These are phyloP conservation scores for Fraxinus albicans DNA, from an alignment of 305 asterid species.

Conservation along the genomic window DNA sequence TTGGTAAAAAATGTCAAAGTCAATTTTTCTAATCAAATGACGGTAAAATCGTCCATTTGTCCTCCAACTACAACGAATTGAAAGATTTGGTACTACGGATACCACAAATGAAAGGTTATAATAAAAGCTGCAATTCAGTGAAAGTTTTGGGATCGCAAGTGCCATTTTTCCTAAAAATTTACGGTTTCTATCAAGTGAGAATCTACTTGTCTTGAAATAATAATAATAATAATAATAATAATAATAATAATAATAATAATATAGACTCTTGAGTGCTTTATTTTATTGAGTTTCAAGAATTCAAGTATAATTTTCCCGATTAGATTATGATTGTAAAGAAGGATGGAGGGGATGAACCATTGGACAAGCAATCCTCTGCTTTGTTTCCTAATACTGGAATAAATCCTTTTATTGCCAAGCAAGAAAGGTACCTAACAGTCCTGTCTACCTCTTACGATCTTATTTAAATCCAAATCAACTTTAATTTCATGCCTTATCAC, in stretches of 20 bases:
- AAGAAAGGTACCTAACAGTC: slow-evolving; percentile 38
- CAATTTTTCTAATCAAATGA: background rate
- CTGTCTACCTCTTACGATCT: background rate
- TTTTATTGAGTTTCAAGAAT: background rate
- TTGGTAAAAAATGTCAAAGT: background rate
- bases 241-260: no score
- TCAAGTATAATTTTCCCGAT: background rate
- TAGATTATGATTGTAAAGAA: background rate
- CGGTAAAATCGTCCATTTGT: background rate
- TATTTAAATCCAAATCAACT: slow-evolving; percentile 26
- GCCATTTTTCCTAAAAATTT: background rate
- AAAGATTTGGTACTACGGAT: background rate
- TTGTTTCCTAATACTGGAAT: slow-evolving; percentile 21
- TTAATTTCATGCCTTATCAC: background rate
- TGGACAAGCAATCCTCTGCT: slow-evolving; percentile 48
- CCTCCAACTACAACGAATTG: no score
- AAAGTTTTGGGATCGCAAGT: no score
- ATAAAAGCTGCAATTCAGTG: background rate
- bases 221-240: no score
- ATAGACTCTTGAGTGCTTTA: background rate
- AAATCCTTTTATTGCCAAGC: slow-evolving; percentile 47
- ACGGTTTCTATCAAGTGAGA: background rate
- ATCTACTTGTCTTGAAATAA: no score
- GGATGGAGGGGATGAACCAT: slow-evolving; percentile 25
- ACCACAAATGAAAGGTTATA: background rate